A percentile compares a stretch with the other conserved stretches of the same genome.
phyloP scores from a whole-genome alignment of 2,329 filamentous ascomycete genomes.

The Cercospora berteroae region DNA sequence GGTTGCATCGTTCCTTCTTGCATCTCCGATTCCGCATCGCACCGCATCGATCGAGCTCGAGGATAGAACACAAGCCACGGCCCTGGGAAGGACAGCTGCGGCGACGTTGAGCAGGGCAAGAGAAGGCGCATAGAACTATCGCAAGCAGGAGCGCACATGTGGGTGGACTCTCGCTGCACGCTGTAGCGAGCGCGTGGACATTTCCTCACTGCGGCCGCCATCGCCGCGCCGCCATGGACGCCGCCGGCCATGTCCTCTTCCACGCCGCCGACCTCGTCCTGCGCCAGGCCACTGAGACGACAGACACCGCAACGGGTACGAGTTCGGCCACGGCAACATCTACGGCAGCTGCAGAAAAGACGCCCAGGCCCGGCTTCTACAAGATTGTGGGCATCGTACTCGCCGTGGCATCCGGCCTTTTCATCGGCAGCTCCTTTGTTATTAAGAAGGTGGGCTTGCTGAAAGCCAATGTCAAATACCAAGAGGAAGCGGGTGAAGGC shows the following conservation, averaged over 20 bases:
- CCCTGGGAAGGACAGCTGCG: not conserved
- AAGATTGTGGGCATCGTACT: constrained; percentile 85
- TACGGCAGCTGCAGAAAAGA: constrained; percentile 23
- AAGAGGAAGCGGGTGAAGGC: constrained; percentile 91
- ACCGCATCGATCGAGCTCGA: not conserved
- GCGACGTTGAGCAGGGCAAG: not conserved
- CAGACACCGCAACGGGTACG: constrained; percentile 23
- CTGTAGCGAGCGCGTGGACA: constrained; percentile 4
- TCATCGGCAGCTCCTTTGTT: constrained; percentile 94
- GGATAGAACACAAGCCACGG: not conserved
- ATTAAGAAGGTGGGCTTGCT: constrained; percentile 91
- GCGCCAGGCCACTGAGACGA: constrained; percentile 41
- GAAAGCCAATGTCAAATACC: constrained; percentile 92
- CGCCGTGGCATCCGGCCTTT: constrained; percentile 81
- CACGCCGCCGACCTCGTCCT: constrained; percentile 43
- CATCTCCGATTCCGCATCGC: not conserved
- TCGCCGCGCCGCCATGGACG: constrained; percentile 44
- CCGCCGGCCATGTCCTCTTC: constrained; percentile 40
- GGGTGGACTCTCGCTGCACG: not conserved
- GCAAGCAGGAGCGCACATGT: not conserved
- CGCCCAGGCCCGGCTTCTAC: constrained; percentile 59
- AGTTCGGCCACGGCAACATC: constrained; percentile 27
- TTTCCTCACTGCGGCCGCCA: not conserved
- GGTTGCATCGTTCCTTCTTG: not conserved
- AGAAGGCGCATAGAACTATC: not conserved